A percentile compares a stretch with the other conserved stretches of the same genome.
Conservation (phyloP, 2,329 filamentous ascomycete species). For the Ophiosphaerella herpotricha region DNA sequence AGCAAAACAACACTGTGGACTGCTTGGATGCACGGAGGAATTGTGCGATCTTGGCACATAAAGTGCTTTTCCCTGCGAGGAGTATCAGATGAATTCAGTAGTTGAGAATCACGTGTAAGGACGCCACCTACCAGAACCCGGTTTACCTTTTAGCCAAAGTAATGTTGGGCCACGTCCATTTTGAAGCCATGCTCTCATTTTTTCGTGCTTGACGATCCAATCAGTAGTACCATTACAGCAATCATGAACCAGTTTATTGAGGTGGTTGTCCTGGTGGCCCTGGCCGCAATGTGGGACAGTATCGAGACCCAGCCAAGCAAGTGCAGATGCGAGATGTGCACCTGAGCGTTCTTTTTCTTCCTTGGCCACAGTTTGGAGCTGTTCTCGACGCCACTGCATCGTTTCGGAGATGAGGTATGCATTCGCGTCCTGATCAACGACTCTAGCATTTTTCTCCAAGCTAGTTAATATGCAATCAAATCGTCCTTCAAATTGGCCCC, state of each 20-base stretch:
- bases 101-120: not conserved
- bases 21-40: conserved; percentile 1
- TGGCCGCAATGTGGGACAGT: conserved; percentile 1
- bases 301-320: conserved; percentile 29
- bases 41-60: not conserved
- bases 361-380: conserved; percentile 9
- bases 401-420: conserved; percentile 29
- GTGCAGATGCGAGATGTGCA: conserved; percentile 13
- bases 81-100: not conserved
- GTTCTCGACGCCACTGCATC: conserved; percentile 19
- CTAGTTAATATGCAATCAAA: conserved; percentile 35
- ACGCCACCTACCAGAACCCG: conserved; percentile 17
- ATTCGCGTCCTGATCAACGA: conserved; percentile 36
- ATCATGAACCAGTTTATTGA: not conserved
- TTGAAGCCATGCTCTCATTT: conserved; percentile 18
- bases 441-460: conserved; percentile 23
- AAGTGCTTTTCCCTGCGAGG: not conserved
- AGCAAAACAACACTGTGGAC: conserved; percentile 2
- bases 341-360: conserved; percentile 9
- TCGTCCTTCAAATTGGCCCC: conserved; percentile 31
- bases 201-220: conserved; percentile 25
- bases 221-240: conserved; percentile 20
- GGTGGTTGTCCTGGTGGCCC: not conserved
- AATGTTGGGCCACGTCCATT: conserved; percentile 1
- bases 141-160: conserved; percentile 27